Conservation (phyloP, 2,329 filamentous ascomycete genomes). For the Fusarium haematococcum region DNA sequence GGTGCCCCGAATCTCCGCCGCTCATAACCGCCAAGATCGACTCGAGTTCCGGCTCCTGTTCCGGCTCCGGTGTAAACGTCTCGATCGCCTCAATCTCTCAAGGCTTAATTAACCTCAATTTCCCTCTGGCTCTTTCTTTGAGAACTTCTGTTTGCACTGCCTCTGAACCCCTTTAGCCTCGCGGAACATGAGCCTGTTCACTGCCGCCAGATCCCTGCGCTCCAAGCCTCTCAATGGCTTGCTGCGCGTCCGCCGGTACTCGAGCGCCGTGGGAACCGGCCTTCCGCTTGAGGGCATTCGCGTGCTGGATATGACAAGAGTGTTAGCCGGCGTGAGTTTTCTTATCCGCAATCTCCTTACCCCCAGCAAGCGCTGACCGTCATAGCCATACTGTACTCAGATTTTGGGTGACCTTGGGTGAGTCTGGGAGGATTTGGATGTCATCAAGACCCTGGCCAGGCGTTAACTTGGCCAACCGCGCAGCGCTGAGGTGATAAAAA, state of each 20-base stretch:
- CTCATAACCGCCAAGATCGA: slow-evolving; percentile 17
- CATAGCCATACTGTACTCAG: slow-evolving; percentile 94
- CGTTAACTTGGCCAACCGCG: slow-evolving; percentile 24
- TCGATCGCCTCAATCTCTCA: neutral
- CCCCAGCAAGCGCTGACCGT: slow-evolving; percentile 22
- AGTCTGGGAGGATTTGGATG: slow-evolving; percentile 44
- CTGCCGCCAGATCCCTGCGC: slow-evolving; percentile 32
- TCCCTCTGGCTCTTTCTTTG: neutral
- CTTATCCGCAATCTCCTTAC: neutral
- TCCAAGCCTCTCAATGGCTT: slow-evolving; percentile 33
- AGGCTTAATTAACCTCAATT: slow-evolving; percentile 3
- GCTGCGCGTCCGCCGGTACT: slow-evolving; percentile 45
- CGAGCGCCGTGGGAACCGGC: slow-evolving; percentile 43
- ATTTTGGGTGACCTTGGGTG: slow-evolving; percentile 97
- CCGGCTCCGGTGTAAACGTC: slow-evolving; percentile 19
- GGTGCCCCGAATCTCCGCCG: slow-evolving; percentile 21
- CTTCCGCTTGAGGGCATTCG: slow-evolving; percentile 85
- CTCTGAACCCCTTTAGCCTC: neutral
- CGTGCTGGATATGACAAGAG: slow-evolving; percentile 96
- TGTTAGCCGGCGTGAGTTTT: slow-evolving; percentile 85
- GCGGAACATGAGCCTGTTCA: slow-evolving; percentile 31
- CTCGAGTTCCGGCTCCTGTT: slow-evolving; percentile 27
- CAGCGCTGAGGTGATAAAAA: slow-evolving; percentile 95
- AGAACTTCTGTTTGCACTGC: neutral
- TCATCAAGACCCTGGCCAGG: slow-evolving; percentile 1